A percentile compares a stretch with the other conserved stretches of the same genome.
Conservation (phyloP, 2,329 filamentous ascomycete species). For the Capronia epimyces region DNA sequence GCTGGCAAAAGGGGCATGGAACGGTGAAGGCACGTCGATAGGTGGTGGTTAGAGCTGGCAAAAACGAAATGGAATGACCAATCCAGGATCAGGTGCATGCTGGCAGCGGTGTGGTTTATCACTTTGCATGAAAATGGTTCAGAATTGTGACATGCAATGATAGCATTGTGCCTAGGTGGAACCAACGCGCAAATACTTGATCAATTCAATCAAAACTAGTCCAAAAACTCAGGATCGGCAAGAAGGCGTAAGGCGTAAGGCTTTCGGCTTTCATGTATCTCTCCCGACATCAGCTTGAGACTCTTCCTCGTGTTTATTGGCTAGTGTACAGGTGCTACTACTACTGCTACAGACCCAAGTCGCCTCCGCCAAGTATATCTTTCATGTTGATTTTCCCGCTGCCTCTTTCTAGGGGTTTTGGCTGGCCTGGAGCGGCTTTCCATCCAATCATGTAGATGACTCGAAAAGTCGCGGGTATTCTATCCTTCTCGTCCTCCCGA, state of each 20-base stretch:
- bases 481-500: conserved; percentile 50
- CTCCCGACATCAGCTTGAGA: too few relatives aligned
- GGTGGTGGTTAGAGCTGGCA: not conserved
- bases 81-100: not conserved
- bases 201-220: not conserved
- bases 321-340: too few relatives aligned
- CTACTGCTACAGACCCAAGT: conserved; percentile 29
- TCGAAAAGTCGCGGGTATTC: conserved; percentile 82
- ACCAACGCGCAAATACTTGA: conserved; percentile 1
- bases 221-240: too few relatives aligned
- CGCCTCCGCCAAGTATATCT: conserved; percentile 60
- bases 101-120: not conserved
- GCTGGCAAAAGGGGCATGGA: not conserved
- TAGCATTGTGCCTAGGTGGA: conserved; percentile 14
- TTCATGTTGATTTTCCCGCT: conserved; percentile 84
- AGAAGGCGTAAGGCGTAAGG: too few relatives aligned
- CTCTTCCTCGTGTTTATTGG: too few relatives aligned
- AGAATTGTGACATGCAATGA: conserved; percentile 5
- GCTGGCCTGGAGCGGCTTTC: conserved; percentile 76
- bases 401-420: conserved; percentile 72
- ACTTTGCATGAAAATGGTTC: conserved; percentile 7
- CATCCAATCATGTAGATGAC: conserved; percentile 99
- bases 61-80: not conserved
- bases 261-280: too few relatives aligned
- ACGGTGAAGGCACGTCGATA: not conserved